Conservation (phyloP, 75 land plant species). For the Pinus taeda region DNA sequence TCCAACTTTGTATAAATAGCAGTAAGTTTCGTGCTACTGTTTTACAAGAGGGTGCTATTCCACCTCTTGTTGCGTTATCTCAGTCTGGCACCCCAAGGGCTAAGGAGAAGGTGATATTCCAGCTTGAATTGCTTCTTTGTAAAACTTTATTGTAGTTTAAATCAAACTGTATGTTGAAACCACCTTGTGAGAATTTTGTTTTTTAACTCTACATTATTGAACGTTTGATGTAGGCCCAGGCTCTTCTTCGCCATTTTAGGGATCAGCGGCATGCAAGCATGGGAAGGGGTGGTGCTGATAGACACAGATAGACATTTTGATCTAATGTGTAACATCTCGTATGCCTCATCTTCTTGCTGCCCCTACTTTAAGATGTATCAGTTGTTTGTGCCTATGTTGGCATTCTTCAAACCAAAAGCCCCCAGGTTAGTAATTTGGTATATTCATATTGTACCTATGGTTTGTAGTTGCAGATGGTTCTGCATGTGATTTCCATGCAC, state of each 20-base stretch:
- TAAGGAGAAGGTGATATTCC: conserved; percentile 70
- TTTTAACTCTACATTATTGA: background rate
- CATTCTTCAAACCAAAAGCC: background rate
- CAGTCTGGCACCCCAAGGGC: conserved; percentile 91
- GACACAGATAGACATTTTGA: conserved; percentile 12
- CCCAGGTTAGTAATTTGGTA: background rate
- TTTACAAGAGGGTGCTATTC: conserved; percentile 92
- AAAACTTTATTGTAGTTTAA: no score
- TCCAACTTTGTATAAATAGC: conserved; percentile 76
- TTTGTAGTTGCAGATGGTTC: background rate
- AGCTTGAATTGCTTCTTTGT: conserved; percentile 3
- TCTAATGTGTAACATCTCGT: background rate
- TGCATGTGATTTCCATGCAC: background rate
- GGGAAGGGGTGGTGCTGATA: conserved; percentile 38
- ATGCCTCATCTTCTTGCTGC: background rate
- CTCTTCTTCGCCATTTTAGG: conserved; percentile 83
- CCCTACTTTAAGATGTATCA: background rate
- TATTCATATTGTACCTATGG: conserved; percentile 8
- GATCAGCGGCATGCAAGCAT: conserved; percentile 77
- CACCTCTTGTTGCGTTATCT: conserved; percentile 82
- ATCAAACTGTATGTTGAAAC: background rate
- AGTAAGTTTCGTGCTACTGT: conserved; percentile 61
- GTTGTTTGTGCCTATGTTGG: background rate
- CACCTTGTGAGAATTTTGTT: background rate
- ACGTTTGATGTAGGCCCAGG: conserved; percentile 53